phyloP scores from a whole-genome alignment of 352 stramenopile species.

The Globisporangium emineosum region DNA sequence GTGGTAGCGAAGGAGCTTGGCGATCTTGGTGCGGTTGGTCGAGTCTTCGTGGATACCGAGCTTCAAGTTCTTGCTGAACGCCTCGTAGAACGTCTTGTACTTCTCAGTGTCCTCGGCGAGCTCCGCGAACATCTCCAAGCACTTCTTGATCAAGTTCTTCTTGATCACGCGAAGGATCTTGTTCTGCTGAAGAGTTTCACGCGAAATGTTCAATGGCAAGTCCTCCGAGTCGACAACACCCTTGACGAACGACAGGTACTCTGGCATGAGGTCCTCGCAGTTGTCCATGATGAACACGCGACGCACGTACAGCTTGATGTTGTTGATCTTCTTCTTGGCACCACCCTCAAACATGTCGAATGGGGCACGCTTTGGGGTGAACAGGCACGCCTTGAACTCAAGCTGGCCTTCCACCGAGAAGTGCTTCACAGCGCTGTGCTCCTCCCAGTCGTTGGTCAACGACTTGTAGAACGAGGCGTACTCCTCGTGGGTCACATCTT shows the following conservation, averaged over 20 bases:
- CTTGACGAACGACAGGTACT: constrained; percentile 99
- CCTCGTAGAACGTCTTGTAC: constrained; percentile 99
- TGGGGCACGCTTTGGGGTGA: constrained; percentile 97
- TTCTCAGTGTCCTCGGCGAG: constrained; percentile 97
- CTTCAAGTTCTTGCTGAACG: constrained; percentile 99
- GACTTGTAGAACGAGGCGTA: constrained; percentile 99
- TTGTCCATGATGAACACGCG: constrained; percentile 99
- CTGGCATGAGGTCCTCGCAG: constrained; percentile 99
- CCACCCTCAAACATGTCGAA: constrained; percentile 99
- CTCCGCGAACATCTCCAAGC: constrained; percentile 99
- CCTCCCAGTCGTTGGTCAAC: constrained; percentile 99
- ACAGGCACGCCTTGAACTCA: constrained; percentile 99
- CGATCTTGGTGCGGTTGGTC: constrained; percentile 98
- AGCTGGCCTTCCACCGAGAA: constrained; percentile 99
- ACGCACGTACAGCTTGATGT: constrained; percentile 99
- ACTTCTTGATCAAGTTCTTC: constrained; percentile 99
- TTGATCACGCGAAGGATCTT: constrained; percentile 99
- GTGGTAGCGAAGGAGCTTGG: constrained; percentile 98
- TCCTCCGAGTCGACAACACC: constrained; percentile 99
- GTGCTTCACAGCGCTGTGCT: constrained; percentile 97
- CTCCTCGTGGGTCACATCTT: constrained; percentile 99
- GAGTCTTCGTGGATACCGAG: constrained; percentile 99
- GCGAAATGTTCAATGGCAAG: constrained; percentile 99
- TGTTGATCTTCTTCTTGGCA: constrained; percentile 99
- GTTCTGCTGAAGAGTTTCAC: constrained; percentile 99